Evolutionary conservation across 2,329 filamentous ascomycete genomes (phyloP).

Genomic region (Sporothrix pallida): DNA sequence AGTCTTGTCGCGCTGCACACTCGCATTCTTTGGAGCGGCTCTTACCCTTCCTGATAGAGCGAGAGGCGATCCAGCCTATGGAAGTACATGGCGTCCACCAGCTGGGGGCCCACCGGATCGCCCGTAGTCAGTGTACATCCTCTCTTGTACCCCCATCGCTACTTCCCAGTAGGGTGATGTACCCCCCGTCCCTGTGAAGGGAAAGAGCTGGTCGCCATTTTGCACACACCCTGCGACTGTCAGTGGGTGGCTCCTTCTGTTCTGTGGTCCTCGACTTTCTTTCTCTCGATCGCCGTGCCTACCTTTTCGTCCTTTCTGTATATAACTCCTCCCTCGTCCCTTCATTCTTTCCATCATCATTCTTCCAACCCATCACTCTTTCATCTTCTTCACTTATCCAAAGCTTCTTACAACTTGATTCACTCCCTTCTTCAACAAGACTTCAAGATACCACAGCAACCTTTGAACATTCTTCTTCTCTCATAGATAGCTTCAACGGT

Average conservation of each 20-base stretch:
- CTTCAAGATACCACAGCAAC: constrained; percentile 22
- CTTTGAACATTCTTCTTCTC: constrained; percentile 10
- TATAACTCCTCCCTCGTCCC: constrained; percentile 35
- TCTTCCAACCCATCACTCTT: constrained; percentile 31
- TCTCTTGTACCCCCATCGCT: constrained; percentile 22
- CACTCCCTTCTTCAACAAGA: constrained; percentile 20
- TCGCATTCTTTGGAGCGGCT: constrained; percentile 34
- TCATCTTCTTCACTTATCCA: constrained; percentile 16
- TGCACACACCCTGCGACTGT: constrained; percentile 19
- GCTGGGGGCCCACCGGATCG: constrained; percentile 21
- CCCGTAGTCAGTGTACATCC: constrained; percentile 14
- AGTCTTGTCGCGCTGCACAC: constrained; percentile 12
- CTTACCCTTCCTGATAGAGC: constrained; percentile 6
- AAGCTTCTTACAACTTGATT: neutral
- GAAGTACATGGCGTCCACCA: neutral
- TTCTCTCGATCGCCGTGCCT: constrained; percentile 28
- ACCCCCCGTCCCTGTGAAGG: constrained; percentile 25
- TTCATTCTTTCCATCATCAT: constrained; percentile 34
- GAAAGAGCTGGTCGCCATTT: constrained; percentile 22
- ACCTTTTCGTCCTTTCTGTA: neutral
- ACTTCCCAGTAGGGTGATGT: constrained; percentile 9
- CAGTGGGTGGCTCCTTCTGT: constrained; percentile 23
- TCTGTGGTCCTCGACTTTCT: neutral
- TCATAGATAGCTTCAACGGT: constrained; percentile 1
- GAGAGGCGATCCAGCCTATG: constrained; percentile 10